These are phyloP conservation scores for Rhexocercosporidium sp. DNA, from an alignment of 2,329 filamentous ascomycete genomes.

Conservation along the genomic window DNA sequence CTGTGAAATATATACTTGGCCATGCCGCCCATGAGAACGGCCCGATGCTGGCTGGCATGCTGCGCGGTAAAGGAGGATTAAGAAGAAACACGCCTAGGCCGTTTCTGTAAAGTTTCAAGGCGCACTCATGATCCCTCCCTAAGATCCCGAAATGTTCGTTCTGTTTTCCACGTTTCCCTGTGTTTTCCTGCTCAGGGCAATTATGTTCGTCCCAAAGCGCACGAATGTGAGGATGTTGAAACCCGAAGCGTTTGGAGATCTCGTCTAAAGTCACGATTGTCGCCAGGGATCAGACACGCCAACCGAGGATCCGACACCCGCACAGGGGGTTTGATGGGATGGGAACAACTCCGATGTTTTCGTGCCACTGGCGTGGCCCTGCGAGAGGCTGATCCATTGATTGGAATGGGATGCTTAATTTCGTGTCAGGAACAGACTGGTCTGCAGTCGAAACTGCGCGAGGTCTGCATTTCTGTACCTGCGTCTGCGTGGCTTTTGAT, in stretches of 20 bases:
- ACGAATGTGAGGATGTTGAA: conserved; percentile 24
- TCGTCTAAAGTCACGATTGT: conserved; percentile 30
- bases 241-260: conserved; percentile 25
- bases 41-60: not conserved
- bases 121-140: conserved; percentile 4
- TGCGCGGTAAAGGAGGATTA: conserved; percentile 26
- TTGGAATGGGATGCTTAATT: not conserved
- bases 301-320: conserved; percentile 23
- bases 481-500: not conserved
- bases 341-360: not conserved
- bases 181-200: conserved; percentile 6
- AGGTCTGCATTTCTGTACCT: not conserved
- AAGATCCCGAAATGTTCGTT: conserved; percentile 4
- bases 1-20: not conserved
- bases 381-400: not conserved
- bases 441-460: conserved; percentile 1
- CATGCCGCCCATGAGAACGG: not conserved
- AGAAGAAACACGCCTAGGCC: conserved; percentile 16
- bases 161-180: not conserved
- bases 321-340: conserved; percentile 2
- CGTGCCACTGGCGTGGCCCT: not conserved
- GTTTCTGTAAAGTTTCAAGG: conserved; percentile 33
- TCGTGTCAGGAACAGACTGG: not conserved
- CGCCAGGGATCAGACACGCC: conserved; percentile 27
- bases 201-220: conserved; percentile 25